Conservation (phyloP, 2,329 filamentous ascomycete genomes). For the Pseudogymnoascus verrucosus region DNA sequence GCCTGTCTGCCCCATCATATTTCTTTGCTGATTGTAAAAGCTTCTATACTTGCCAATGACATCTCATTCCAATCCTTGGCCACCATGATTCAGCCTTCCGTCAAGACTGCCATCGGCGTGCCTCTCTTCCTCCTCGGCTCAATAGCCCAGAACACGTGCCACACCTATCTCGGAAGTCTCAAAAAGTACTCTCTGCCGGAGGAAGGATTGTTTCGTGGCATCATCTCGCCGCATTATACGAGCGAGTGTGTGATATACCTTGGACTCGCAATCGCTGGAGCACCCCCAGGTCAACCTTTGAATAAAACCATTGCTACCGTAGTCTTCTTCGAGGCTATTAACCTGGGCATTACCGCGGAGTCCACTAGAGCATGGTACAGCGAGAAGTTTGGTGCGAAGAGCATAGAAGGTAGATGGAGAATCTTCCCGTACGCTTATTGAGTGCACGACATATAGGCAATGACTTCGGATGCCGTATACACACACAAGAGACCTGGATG, state of each 20-base stretch:
- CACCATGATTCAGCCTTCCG: slow-evolving; percentile 22
- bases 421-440: slow-evolving; percentile 68
- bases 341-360: slow-evolving; percentile 73
- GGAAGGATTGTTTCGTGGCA: slow-evolving; percentile 59
- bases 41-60: slow-evolving; percentile 4
- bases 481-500: background rate
- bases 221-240: slow-evolving; percentile 86
- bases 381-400: slow-evolving; percentile 61
- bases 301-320: slow-evolving; percentile 69
- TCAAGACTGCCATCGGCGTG: slow-evolving; percentile 48
- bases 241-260: slow-evolving; percentile 81
- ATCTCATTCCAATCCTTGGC: slow-evolving; percentile 12
- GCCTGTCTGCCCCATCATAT: slow-evolving; percentile 8
- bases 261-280: slow-evolving; percentile 64
- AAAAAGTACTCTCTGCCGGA: slow-evolving; percentile 77
- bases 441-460: slow-evolving; percentile 7
- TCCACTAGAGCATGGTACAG: slow-evolving; percentile 75
- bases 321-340: slow-evolving; percentile 64
- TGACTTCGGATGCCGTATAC: background rate
- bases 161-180: slow-evolving; percentile 59
- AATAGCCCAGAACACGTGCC: slow-evolving; percentile 65
- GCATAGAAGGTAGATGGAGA: slow-evolving; percentile 56
- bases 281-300: slow-evolving; percentile 55
- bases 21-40: slow-evolving; percentile 16
- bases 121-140: slow-evolving; percentile 63